Conservation (phyloP, 2,329 filamentous ascomycete genomes). For the Lasiodiplodia citricola region DNA sequence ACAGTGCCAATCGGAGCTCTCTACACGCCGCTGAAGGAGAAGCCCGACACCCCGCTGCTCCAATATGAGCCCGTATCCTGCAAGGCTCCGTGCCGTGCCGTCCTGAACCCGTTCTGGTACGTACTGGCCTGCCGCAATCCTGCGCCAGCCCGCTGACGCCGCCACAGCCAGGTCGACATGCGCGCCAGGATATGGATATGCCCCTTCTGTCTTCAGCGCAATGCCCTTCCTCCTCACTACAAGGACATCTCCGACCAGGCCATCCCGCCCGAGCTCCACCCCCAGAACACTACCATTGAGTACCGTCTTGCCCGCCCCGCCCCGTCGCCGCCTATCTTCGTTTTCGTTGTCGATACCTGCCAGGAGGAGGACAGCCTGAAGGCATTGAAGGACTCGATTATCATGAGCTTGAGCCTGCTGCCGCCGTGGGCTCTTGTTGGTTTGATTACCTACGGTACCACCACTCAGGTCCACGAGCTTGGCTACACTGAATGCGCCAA, state of each 20-base stretch:
- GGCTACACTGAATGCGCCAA: constrained; percentile 98
- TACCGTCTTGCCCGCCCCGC: constrained; percentile 81
- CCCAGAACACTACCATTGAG: constrained; percentile 85
- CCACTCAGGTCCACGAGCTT: constrained; percentile 97
- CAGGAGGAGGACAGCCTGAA: constrained; percentile 86
- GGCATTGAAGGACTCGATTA: constrained; percentile 82
- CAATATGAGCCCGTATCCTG: constrained; percentile 97
- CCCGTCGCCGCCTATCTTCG: constrained; percentile 84
- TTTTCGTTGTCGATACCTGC: constrained; percentile 87
- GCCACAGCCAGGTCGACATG: constrained; percentile 75
- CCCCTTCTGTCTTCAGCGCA: constrained; percentile 84
- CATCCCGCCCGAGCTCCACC: constrained; percentile 83
- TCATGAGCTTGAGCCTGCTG: constrained; percentile 82
- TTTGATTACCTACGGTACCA: constrained; percentile 88
- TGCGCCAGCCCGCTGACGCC: constrained; percentile 12
- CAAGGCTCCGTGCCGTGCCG: constrained; percentile 93
- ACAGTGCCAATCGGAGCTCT: constrained; percentile 89
- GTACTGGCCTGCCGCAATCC: constrained; percentile 37
- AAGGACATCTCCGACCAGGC: constrained; percentile 86
- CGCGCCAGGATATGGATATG: constrained; percentile 87
- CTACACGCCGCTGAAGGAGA: constrained; percentile 95
- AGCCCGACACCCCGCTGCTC: constrained; percentile 83
- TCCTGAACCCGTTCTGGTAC: constrained; percentile 96
- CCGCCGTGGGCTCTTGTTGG: constrained; percentile 83
- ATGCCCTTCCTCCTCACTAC: constrained; percentile 83